Percentiles rank a stretch among this genome's conserved stretches.
Evolutionary conservation across 2,329 filamentous ascomycete species (phyloP).

Genomic region (Ophiostoma sp.): DNA sequence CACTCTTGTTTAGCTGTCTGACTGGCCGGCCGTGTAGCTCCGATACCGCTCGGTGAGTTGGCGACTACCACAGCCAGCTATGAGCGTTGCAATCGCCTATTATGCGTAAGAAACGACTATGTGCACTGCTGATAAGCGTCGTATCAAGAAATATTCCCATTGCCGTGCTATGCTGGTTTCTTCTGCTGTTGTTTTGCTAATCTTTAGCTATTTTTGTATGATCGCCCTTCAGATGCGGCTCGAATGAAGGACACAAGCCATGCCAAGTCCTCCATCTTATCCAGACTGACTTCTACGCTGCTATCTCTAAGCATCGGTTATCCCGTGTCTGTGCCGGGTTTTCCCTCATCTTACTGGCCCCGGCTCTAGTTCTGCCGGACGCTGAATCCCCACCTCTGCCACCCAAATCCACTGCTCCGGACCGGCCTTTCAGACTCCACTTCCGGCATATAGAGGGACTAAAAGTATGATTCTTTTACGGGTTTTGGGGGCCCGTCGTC

Average conservation of each 20-base stretch:
- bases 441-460: neutral
- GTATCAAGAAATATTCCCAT: too few relatives aligned
- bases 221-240: too few relatives aligned
- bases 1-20: neutral
- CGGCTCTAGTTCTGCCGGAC: neutral
- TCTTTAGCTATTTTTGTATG: too few relatives aligned
- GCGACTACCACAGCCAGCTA: neutral
- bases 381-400: neutral
- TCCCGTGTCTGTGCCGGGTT: neutral
- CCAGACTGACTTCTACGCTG: neutral
- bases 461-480: slow-evolving; percentile 11
- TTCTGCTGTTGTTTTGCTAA: too few relatives aligned
- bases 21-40: neutral
- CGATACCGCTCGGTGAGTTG: neutral
- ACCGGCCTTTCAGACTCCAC: slow-evolving; percentile 5
- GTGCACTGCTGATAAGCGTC: too few relatives aligned
- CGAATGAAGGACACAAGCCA: too few relatives aligned
- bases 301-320: neutral
- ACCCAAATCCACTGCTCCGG: neutral
- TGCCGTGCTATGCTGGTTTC: too few relatives aligned
- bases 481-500: neutral
- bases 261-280: too few relatives aligned
- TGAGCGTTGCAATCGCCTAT: neutral
- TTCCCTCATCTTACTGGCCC: neutral
- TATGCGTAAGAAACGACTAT: neutral